Evolutionary conservation across 371 early-diverging fungal genomes (phyloP).

Genomic region (Mucor velutinosus): DNA sequence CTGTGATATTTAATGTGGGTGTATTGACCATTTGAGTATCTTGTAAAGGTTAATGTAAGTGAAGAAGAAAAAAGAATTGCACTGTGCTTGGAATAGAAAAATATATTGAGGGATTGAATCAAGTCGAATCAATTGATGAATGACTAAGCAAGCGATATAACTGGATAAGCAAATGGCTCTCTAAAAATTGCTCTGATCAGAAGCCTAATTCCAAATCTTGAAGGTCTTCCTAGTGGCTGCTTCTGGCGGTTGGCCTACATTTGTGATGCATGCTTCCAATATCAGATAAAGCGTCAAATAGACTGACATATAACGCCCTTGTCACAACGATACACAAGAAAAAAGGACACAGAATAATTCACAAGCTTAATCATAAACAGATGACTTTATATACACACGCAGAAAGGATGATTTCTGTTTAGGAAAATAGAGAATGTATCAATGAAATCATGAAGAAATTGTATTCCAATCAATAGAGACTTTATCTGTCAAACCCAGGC

Average conservation of each 20-base stretch:
- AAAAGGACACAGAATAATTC: background rate
- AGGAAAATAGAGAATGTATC: background rate
- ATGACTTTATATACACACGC: background rate
- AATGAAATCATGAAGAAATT: constrained; percentile 8
- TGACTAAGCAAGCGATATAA: background rate
- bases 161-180: background rate
- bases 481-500: constrained; percentile 29
- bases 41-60: background rate
- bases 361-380: background rate
- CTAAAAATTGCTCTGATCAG: too few species aligned
- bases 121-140: background rate
- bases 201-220: too few species aligned
- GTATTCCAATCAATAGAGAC: constrained; percentile 33
- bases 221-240: too few species aligned
- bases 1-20: background rate
- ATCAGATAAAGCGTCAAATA: too few species aligned
- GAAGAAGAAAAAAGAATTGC: background rate
- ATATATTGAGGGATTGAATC: background rate
- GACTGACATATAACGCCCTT: too few species aligned
- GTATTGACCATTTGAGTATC: background rate
- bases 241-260: too few species aligned
- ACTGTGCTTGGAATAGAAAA: background rate
- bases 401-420: background rate
- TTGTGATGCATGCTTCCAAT: too few species aligned
- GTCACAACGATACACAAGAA: background rate